Evolutionary conservation across 352 stramenopile species (phyloP), one percentile per base, ranked within the genome.

Genomic region (Globisporangium iwayamae): DNA sequence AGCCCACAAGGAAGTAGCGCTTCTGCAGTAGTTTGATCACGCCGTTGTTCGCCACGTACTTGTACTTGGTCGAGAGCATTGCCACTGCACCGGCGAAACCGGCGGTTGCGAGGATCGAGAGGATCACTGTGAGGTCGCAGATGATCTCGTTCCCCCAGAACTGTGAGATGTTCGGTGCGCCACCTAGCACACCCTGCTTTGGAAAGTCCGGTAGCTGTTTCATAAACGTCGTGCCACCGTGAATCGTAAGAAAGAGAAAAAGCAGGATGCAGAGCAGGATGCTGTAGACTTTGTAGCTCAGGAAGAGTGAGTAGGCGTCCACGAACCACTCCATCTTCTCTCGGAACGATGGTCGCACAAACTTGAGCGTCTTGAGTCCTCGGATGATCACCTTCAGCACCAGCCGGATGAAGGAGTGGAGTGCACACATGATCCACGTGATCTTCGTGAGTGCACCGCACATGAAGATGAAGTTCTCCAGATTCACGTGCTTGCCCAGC

Each of bases 81-180:
- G n/a, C n/a, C n/a, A n/a, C n/a, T n/a, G n/a, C n/a, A n/a, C n/a
- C n/a, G n/a, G n/a, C n/a, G n/a, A n/a, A n/a, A n/a, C n/a, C n/a
- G n/a, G n/a, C n/a, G n/a, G n/a, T n/a, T n/a, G n/a, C n/a, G n/a
- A n/a, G 60, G 14, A 85, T 67, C 3, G 54, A 69, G 0, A 83
- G 60, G 22, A 86, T 65, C 2, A 77, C 62, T 10, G 69, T 62
- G 39, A 85, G 72, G 46, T 89, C 77, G n/a, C 76, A 77, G 39
- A 89, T 74, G 60, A 85, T 81, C 59, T 88, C 76, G n/a, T 63
- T 86, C 14, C 66, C 56, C 76, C 76, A 88, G 54, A 88, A 85
- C 22, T 60, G 60, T 8, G 68, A 51, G 8, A 85, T 56, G 13
- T 74, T 66, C 5, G 76, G 69, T 4, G 65, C 63, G 1, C 76